Percentiles rank a stretch among this genome's conserved stretches.
Evolutionary conservation across 768 basidiomycete species (phyloP).

Genomic region (Leccinellum luteum): DNA sequence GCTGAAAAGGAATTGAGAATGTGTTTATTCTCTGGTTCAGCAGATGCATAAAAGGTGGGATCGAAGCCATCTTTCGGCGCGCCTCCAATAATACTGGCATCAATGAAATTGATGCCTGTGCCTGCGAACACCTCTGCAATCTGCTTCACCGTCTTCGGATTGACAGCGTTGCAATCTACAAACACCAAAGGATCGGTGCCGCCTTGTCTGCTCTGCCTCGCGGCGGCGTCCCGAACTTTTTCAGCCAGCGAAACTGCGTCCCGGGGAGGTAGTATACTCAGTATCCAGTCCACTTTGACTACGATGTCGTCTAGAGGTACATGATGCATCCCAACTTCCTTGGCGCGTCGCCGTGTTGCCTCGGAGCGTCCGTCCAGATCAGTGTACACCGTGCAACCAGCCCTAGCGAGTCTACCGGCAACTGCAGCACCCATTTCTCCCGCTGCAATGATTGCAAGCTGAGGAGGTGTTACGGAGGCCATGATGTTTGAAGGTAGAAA

Average conservation of each 20-base stretch:
- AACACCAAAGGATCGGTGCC: slow-evolving; percentile 33
- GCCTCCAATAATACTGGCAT: slow-evolving; percentile 56
- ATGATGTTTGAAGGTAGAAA: slow-evolving; percentile 13
- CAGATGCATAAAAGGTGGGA: slow-evolving; percentile 57
- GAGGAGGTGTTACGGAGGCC: slow-evolving; percentile 13
- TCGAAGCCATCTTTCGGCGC: slow-evolving; percentile 48
- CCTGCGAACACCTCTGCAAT: slow-evolving; percentile 46
- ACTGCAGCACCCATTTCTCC: slow-evolving; percentile 63
- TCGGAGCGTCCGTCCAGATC: slow-evolving; percentile 53
- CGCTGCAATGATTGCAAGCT: slow-evolving; percentile 50
- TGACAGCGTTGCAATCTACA: slow-evolving; percentile 60
- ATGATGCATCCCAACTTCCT: slow-evolving; percentile 49
- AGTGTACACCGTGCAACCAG: slow-evolving; percentile 55
- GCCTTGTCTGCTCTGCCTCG: not conserved
- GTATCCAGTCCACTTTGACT: slow-evolving; percentile 40
- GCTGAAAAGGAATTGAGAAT: slow-evolving; percentile 39
- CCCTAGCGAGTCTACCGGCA: slow-evolving; percentile 42
- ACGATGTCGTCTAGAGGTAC: slow-evolving; percentile 37
- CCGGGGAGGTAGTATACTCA: slow-evolving; percentile 59
- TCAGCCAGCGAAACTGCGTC: slow-evolving; percentile 47
- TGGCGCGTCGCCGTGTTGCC: slow-evolving; percentile 46
- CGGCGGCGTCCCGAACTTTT: slow-evolving; percentile 16
- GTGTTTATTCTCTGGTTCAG: slow-evolving; percentile 29
- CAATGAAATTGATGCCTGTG: slow-evolving; percentile 44
- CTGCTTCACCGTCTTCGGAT: slow-evolving; percentile 45